Conservation (phyloP, 306 rosid species). For the Pachyrhizus erosus region DNA sequence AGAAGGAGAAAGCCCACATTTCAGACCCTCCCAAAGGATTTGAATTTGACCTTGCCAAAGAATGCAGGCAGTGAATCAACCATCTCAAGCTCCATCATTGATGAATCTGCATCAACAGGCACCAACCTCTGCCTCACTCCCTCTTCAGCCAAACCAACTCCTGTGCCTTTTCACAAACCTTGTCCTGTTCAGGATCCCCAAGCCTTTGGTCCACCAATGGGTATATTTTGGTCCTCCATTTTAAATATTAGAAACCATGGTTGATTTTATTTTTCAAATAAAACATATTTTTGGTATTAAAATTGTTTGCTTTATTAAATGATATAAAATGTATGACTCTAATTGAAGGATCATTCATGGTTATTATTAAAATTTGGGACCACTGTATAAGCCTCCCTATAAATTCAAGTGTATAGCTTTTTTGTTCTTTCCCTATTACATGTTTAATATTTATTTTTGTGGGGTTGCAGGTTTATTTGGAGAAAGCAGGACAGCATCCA, state of each 20-base stretch:
- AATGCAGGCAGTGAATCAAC: conserved; percentile 56
- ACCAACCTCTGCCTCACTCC: conserved; percentile 63
- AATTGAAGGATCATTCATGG: background rate
- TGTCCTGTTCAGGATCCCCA: conserved; percentile 39
- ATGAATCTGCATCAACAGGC: conserved; percentile 65
- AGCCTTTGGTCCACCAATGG: conserved; percentile 28
- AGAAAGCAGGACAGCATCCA: background rate
- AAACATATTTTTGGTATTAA: background rate
- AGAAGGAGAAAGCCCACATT: conserved; percentile 57
- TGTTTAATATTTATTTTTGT: background rate
- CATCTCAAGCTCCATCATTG: conserved; percentile 51
- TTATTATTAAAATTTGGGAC: background rate
- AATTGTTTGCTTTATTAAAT: background rate
- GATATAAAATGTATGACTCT: too few relatives aligned
- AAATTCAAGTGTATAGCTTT: background rate
- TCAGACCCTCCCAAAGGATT: conserved; percentile 22
- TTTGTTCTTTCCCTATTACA: background rate
- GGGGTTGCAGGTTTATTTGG: conserved; percentile 38
- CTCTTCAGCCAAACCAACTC: conserved; percentile 33
- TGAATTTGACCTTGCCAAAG: too few relatives aligned
- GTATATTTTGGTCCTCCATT: conserved; percentile 31
- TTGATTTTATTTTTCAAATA: background rate
- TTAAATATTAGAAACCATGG: background rate
- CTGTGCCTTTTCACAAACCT: background rate
- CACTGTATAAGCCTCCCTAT: background rate